These are phyloP conservation scores for Monascus ruber DNA, from an alignment of 2,329 filamentous ascomycete species.

Conservation along the genomic window DNA sequence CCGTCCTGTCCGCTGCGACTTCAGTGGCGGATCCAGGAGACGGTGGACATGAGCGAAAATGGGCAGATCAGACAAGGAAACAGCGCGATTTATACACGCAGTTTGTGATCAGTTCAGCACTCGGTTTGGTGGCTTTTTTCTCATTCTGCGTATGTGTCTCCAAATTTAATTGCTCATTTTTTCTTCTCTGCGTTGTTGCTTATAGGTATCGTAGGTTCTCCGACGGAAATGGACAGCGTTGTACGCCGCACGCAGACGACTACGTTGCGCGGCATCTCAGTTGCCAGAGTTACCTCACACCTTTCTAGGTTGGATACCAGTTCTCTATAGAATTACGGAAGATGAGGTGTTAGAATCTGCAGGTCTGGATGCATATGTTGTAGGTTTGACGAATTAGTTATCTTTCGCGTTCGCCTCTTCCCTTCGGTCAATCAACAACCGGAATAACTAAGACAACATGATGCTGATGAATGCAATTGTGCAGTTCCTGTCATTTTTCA, in stretches of 20 bases:
- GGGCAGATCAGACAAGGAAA: slow-evolving; percentile 19
- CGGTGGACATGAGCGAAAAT: slow-evolving; percentile 10
- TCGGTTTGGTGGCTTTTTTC: slow-evolving; percentile 34
- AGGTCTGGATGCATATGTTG: slow-evolving; percentile 88
- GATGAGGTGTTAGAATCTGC: slow-evolving; percentile 82
- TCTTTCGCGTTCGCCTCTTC: too few species aligned
- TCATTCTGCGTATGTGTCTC: slow-evolving; percentile 33
- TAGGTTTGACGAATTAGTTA: slow-evolving; percentile 31
- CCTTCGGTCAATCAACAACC: too few species aligned
- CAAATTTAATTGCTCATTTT: not conserved
- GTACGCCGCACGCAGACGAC: slow-evolving; percentile 78
- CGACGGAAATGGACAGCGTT: slow-evolving; percentile 84
- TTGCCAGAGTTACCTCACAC: slow-evolving; percentile 72
- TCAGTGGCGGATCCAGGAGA: slow-evolving; percentile 12
- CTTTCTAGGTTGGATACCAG: slow-evolving; percentile 87
- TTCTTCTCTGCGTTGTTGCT: slow-evolving; percentile 5
- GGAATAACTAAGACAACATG: too few species aligned
- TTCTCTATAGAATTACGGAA: slow-evolving; percentile 72
- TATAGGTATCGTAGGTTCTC: slow-evolving; percentile 47
- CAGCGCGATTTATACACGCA: slow-evolving; percentile 34
- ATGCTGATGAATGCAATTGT: not conserved
- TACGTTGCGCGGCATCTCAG: slow-evolving; percentile 50
- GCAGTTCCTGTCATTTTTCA: slow-evolving; percentile 84
- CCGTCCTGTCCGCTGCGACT: slow-evolving; percentile 10
- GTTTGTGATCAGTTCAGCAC: slow-evolving; percentile 30